Base-by-base conservation (phyloP, 192 early-diverging fungal genomes). In the Coemansia umbellata region DNA sequence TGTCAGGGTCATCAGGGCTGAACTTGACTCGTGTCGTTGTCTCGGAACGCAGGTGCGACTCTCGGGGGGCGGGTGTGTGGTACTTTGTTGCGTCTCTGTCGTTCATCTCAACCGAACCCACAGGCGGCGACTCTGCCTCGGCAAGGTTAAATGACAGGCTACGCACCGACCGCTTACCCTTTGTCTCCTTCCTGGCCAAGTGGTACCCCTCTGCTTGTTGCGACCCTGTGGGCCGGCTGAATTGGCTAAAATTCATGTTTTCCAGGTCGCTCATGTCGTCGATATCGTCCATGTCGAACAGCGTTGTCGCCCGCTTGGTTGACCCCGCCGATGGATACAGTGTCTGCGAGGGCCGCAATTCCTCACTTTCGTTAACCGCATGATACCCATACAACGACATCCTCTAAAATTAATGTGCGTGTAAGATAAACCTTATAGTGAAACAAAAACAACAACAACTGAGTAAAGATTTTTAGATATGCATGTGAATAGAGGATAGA, bases 241-340 rank as follows among this genome's bases (percentile, higher is more conserved):
- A 24, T 15, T 41, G 58, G 35, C 32, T 49, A 41, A 55, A 63
- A 31, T 62, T 55, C 39, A 63, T 65, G 55, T 66, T 53, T n/a
- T 74, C 70, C 22, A 74, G 22, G 41, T 74, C 71, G 55, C 71
- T 67, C 42, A 72, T 53, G 31, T 67, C 60, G 22, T 68, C 60
- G 40, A 56, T 41, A 31, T 67, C 65, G 22, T 68, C 71, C 35
- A 49, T 44, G 43, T 60, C 56, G 11, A 68, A 63, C 1, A 59
- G 56, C 1, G 56, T 49, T 0, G 26, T 37, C 10, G 45, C 18
- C 18, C 35, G 30, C 37, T 54, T 53, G 19, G 37, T 32, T 10
- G 50, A 18, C 2, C 41, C n/a, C 24, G 48, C 28, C 30, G 47
- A 50, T 5, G 69, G 42, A 33, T 72, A 72, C 31, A 57, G 40